phyloP scores from a whole-genome alignment of 345 rosid species.

The Euphorbia lathyris region DNA sequence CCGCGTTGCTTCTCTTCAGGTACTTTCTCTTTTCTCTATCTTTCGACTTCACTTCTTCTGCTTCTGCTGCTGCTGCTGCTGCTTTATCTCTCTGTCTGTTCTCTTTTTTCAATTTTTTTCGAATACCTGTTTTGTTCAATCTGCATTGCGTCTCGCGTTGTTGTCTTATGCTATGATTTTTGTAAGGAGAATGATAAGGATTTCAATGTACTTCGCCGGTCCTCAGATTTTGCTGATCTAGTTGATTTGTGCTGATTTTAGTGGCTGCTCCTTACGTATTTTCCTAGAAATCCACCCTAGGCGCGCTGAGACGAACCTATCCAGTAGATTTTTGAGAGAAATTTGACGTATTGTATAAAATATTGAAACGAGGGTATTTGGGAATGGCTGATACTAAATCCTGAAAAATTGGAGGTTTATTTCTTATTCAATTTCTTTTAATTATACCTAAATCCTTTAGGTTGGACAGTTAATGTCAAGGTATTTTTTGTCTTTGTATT shows the following conservation, averaged over 20 bases:
- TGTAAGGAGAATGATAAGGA: not conserved
- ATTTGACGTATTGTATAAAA: not conserved
- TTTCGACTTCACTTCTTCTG: not conserved
- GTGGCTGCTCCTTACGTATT: not conserved
- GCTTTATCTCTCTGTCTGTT: not conserved
- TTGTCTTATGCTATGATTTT: not conserved
- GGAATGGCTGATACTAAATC: not conserved
- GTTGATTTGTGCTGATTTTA: not conserved
- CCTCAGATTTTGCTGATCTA: not conserved
- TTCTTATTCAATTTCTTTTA: too few relatives aligned
- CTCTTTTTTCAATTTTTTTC: not conserved
- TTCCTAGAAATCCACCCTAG: not conserved
- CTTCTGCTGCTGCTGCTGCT: not conserved
- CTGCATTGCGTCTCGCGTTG: not conserved
- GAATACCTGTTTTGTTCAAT: not conserved
- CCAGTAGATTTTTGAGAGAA: too few relatives aligned
- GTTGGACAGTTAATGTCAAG: not conserved
- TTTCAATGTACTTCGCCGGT: not conserved
- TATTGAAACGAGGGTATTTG: not conserved
- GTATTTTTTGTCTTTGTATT: not conserved
- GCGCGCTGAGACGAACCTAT: not conserved
- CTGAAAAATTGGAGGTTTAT: not conserved
- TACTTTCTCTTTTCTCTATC: not conserved
- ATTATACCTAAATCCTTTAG: too few relatives aligned
- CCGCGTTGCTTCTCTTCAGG: slow-evolving; percentile 3